Evolutionary conservation across 2,329 filamentous ascomycete species (phyloP), one percentile per base, ranked within the genome.

Genomic region (Fusarium stilboides): DNA sequence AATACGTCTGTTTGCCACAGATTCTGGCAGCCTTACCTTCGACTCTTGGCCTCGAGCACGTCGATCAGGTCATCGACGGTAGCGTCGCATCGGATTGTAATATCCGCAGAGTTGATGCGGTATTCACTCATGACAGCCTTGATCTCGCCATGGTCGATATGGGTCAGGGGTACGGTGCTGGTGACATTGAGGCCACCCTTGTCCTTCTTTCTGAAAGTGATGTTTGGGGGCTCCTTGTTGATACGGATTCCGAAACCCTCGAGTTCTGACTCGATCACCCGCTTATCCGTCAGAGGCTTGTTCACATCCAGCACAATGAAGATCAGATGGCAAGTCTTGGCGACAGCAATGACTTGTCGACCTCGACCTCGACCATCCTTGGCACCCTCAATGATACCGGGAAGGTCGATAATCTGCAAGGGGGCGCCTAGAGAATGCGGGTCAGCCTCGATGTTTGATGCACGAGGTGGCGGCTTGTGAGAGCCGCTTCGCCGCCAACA

Each of bases 191-290:
- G 89, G 36, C 96, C 96, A 73, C 96, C 96, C 78, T 98, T 98
- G 82, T 99, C 96, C 86, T 99, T 99, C 87, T 99, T 99, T 83
- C 91, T 97, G 86, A 98, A 97, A n/a, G 96, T 93, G 76, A 99
- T 99, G 80, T 99, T 99, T 40, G 96, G 96, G 26, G 96, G 96
- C 74, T 90, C 84, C 85, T 98, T 99, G 86, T 99, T 99, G 85
- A 98, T 95, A 58, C 96, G 89, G 78, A 99, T 98, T 34, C 96
- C 96, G 76, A 99, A 99, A 9, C 96, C 96, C 80, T 99, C 96
- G 78, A 99, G 82, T 83, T 99, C 96, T 52, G 89, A 87, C 82
- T 99, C 96, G 77, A 99, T 99, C 68, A 99, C 87, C 65, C 93
- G 89, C 86, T 99, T 99, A 82, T 99, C 96, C 17, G 95, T 97